A percentile compares a stretch with the other conserved stretches of the same genome.
Evolutionary conservation across 179 eudicot species (phyloP).

Genomic region (Corrigiola litoralis): DNA sequence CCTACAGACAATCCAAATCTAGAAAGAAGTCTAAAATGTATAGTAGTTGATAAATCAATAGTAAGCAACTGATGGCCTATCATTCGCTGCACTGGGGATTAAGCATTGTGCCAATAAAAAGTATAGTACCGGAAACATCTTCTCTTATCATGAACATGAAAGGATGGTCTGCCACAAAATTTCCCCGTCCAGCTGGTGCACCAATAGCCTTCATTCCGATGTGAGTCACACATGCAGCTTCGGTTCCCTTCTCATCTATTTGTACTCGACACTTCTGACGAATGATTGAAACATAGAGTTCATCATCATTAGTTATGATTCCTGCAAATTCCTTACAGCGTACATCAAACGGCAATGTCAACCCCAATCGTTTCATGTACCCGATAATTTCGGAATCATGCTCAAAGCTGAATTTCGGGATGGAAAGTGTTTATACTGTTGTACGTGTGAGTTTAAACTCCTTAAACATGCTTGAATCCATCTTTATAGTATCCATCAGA

Average conservation of each 20-base stretch:
- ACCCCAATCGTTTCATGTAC: slow-evolving; percentile 19
- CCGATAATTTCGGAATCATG: neutral
- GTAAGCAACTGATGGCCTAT: neutral
- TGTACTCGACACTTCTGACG: slow-evolving; percentile 25
- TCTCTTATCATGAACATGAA: slow-evolving; percentile 31
- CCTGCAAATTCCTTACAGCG: neutral
- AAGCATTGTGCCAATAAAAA: slow-evolving; percentile 25
- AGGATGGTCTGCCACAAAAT: slow-evolving; percentile 36
- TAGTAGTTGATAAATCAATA: neutral
- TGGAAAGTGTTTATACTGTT: neutral
- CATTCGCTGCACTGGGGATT: neutral
- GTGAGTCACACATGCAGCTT: slow-evolving; percentile 17
- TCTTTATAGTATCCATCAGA: neutral
- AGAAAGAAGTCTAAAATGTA: too few relatives aligned
- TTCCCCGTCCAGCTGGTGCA: neutral
- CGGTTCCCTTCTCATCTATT: slow-evolving; percentile 30
- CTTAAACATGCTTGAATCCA: neutral
- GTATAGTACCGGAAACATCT: slow-evolving; percentile 12
- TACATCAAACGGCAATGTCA: slow-evolving; percentile 13
- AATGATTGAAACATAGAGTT: neutral
- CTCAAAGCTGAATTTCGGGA: slow-evolving; percentile 33
- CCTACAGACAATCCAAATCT: too few relatives aligned
- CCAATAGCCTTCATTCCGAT: neutral
- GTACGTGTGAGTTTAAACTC: neutral
- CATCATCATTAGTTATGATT: slow-evolving; percentile 1